Conservation (phyloP, 441 rosid genomes). For the Syzygium malaccense region DNA sequence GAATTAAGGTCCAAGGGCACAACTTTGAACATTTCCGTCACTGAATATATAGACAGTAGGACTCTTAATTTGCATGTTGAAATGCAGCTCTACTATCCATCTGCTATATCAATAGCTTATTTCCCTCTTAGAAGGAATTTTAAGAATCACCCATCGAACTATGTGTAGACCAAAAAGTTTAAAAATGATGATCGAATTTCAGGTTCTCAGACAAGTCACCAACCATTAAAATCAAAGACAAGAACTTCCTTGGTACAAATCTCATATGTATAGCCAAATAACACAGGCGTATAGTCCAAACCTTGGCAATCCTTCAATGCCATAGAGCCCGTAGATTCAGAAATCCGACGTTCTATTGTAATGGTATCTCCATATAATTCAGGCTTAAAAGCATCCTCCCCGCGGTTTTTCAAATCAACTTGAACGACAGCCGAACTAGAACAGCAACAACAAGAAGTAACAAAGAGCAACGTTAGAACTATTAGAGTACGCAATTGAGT, state of each 20-base stretch:
- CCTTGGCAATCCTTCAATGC: constrained; percentile 64
- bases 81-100: background rate
- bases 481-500: background rate
- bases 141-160: background rate
- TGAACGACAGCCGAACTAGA: constrained; percentile 62
- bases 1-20: background rate
- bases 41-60: background rate
- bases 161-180: background rate
- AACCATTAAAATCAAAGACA: background rate
- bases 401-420: constrained; percentile 61
- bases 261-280: background rate
- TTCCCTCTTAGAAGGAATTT: background rate
- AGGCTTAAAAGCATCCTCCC: constrained; percentile 75
- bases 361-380: constrained; percentile 57
- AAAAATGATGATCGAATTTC: background rate
- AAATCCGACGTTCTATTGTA: constrained; percentile 64
- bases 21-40: background rate
- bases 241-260: background rate
- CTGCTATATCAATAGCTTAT: background rate
- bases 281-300: constrained; percentile 3
- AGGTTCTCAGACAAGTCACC: background rate
- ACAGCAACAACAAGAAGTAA: constrained; percentile 1
- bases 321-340: constrained; percentile 45
- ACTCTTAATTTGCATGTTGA: background rate
- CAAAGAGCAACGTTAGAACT: background rate